Evolutionary conservation across 768 basidiomycete genomes (phyloP), one percentile per base, ranked within the genome.

Genomic region (Rhodocollybia butyracea): DNA sequence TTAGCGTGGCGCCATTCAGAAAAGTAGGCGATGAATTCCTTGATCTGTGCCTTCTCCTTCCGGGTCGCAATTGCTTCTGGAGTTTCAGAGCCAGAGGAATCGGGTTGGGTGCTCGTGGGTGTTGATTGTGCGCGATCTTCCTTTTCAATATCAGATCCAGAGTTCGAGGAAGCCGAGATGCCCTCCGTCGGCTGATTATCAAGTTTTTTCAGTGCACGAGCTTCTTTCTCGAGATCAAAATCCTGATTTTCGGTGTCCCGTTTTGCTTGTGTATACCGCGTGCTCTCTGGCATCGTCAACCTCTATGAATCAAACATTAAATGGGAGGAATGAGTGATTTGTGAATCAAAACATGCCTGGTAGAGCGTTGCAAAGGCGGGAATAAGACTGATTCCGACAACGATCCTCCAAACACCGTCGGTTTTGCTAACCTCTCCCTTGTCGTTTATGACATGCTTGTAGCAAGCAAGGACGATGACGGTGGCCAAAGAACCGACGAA

Each of bases 311-410:
- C n/a, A n/a, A n/a, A n/a, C n/a, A n/a, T n/a, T n/a, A n/a, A n/a
- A n/a, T n/a, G n/a, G n/a, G n/a, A n/a, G n/a, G n/a, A n/a, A n/a
- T n/a, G n/a, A n/a, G n/a, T n/a, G n/a, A n/a, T n/a, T n/a, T n/a
- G n/a, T n/a, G n/a, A n/a, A n/a, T n/a, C n/a, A n/a, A n/a, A n/a
- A n/a, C n/a, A n/a, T n/a, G n/a, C n/a, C 63, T 87, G 85, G 66
- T 90, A 90, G 17, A 91, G 77, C 3, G 88, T 89, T 17, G 67
- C 85, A 48, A 88, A 84, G 0, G 86, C 88, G 6, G 90, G 89
- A 8, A 91, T 61, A 47, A 90, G 77, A n/a, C 84, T 86, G 12
- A 91, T 48, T n/a, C 87, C 89, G 51, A 89, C 68, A 56, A 83
- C 74, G 59, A 91, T 87, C 19, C 89, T 76, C 89, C 89, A 91